A percentile compares a stretch with the other conserved stretches of the same genome.
Conservation (phyloP, 306 rosid species). For the Acacia acuminata region DNA sequence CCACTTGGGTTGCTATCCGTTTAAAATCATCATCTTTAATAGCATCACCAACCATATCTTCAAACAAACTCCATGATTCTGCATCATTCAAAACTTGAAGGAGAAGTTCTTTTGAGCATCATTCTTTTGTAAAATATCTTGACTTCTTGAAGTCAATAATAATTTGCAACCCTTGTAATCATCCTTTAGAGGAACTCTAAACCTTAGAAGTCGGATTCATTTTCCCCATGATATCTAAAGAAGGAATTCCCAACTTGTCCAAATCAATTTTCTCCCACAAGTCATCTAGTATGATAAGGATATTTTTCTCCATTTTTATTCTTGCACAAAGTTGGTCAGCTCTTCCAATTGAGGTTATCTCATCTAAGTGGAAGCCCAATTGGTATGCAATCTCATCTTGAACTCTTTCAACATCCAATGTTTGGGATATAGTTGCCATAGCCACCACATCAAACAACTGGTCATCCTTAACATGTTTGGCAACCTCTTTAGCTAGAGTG, state of each 20-base stretch:
- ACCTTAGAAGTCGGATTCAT: background rate
- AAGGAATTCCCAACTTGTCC: background rate
- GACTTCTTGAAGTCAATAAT: background rate
- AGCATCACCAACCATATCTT: background rate
- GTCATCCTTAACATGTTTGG: background rate
- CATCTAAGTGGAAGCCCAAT: background rate
- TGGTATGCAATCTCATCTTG: background rate
- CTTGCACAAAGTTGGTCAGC: background rate
- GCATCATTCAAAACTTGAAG: background rate
- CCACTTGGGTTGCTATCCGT: background rate
- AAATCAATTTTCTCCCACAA: too few relatives aligned
- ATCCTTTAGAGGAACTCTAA: background rate
- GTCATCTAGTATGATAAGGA: background rate
- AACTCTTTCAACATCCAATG: background rate
- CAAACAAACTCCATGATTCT: background rate
- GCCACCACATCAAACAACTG: constrained; percentile 1
- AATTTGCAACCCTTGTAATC: background rate
- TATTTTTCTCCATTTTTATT: background rate
- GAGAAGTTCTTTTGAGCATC: background rate
- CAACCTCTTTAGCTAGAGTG: background rate
- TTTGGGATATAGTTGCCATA: background rate
- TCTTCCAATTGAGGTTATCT: background rate
- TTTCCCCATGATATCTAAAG: background rate
- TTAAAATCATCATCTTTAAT: background rate
- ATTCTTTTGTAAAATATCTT: background rate